Conservation (phyloP, 169 alveolate species). For the Cryptosporidium xiaoi region DNA sequence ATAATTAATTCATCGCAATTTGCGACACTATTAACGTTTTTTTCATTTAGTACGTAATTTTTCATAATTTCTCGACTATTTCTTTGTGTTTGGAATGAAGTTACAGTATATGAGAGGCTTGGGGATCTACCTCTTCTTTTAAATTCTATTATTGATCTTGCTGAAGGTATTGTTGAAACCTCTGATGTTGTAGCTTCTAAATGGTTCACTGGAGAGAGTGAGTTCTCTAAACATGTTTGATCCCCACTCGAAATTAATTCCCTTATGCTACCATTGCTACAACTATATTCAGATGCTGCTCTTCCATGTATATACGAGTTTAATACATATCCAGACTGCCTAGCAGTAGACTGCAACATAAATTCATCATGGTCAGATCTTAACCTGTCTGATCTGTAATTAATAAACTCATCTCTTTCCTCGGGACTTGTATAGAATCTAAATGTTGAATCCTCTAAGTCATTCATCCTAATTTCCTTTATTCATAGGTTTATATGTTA, state of each 20-base stretch:
- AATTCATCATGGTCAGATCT: conserved; percentile 55
- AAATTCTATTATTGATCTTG: conserved; percentile 47
- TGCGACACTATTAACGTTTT: neutral
- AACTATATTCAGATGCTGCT: conserved; percentile 75
- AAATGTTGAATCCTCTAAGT: conserved; percentile 64
- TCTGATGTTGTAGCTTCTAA: conserved; percentile 55
- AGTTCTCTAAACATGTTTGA: conserved; percentile 14
- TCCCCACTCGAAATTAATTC: conserved; percentile 46
- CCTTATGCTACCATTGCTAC: conserved; percentile 56
- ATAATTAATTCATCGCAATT: conserved; percentile 1
- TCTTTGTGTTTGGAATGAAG: conserved; percentile 55
- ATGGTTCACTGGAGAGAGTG: conserved; percentile 52
- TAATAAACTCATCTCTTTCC: conserved; percentile 29
- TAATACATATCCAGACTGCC: conserved; percentile 59
- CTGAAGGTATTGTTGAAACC: conserved; percentile 70
- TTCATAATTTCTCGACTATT: neutral
- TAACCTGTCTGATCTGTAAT: conserved; percentile 20
- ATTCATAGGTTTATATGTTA: too few relatives aligned
- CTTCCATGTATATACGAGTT: conserved; percentile 62
- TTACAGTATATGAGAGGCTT: conserved; percentile 58
- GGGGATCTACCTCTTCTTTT: conserved; percentile 72
- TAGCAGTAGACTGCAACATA: conserved; percentile 44
- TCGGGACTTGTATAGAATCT: conserved; percentile 66
- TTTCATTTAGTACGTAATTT: neutral
- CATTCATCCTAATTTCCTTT: conserved; percentile 27